phyloP scores from a whole-genome alignment of 163 green algal genomes.

The Volvox carteri region DNA sequence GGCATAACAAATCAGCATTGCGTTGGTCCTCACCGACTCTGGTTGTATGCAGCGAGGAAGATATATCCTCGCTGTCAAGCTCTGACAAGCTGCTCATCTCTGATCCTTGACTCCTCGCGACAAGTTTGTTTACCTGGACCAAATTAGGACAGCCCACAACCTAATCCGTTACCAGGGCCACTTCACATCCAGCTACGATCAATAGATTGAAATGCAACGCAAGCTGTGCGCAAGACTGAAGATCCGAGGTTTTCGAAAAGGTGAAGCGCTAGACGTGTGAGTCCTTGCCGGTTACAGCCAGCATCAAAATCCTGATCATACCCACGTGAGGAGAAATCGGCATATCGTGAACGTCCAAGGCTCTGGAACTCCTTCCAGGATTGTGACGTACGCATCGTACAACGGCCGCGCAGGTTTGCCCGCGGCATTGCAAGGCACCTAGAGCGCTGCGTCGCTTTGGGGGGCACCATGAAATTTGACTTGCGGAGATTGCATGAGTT shows the following conservation, averaged over 20 bases:
- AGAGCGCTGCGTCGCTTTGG: no score
- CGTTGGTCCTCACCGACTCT: slow-evolving; percentile 24
- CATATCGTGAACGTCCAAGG: no score
- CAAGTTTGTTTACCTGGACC: neutral
- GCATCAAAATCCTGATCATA: no score
- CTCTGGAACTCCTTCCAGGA: no score
- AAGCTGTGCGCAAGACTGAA: neutral
- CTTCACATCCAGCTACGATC: neutral
- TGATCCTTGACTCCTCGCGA: neutral
- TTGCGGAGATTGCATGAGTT: no score
- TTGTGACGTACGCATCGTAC: no score
- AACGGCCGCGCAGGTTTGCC: no score
- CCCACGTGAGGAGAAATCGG: no score
- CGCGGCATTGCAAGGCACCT: no score
- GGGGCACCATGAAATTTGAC: no score
- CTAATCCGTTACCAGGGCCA: neutral
- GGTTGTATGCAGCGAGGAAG: slow-evolving; percentile 12
- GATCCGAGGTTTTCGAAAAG: neutral
- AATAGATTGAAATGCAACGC: neutral
- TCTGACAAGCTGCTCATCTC: slow-evolving; percentile 17
- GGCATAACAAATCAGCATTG: neutral
- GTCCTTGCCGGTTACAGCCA: no score
- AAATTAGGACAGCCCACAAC: neutral
- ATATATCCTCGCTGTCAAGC: slow-evolving; percentile 9
- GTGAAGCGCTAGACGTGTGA: no score